A percentile compares a stretch with the other conserved stretches of the same genome.
Conservation (phyloP, 139 green algal genomes). For the Coelastrella sp. region DNA sequence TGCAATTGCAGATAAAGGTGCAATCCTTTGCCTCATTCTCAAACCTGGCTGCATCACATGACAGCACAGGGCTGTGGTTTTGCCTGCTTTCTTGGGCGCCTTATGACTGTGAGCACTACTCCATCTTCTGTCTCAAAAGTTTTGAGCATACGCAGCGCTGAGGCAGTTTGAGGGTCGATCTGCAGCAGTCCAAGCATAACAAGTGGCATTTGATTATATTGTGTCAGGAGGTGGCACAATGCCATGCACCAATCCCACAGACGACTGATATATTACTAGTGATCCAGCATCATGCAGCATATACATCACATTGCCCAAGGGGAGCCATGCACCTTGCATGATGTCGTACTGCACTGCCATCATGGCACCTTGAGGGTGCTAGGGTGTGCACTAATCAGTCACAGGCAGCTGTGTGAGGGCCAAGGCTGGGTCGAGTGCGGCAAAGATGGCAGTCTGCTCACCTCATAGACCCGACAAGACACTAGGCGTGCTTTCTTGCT, state of each 20-base stretch:
- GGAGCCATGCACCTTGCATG: too few relatives aligned
- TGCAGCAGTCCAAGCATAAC: background rate
- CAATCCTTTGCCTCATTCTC: too few relatives aligned
- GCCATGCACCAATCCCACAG: background rate
- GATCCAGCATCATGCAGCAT: background rate
- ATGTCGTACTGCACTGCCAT: too few relatives aligned
- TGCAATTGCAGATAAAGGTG: too few relatives aligned
- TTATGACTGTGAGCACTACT: background rate
- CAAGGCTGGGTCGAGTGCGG: background rate
- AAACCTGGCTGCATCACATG: background rate
- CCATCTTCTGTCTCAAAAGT: conserved; percentile 17
- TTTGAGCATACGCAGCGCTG: background rate
- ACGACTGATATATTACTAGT: background rate
- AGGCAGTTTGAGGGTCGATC: background rate
- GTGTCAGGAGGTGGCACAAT: background rate
- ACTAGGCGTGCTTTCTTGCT: background rate
- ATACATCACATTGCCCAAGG: too few relatives aligned
- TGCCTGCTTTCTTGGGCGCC: background rate
- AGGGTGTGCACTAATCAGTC: too few relatives aligned
- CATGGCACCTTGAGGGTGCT: too few relatives aligned
- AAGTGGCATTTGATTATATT: background rate
- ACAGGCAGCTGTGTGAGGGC: background rate
- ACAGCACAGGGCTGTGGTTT: background rate
- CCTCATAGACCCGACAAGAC: background rate
- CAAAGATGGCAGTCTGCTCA: background rate